Percentiles rank a stretch among this genome's conserved stretches.
These are phyloP conservation scores for Pythium rishiriense DNA, from an alignment of 352 stramenopile species.

Conservation along the genomic window DNA sequence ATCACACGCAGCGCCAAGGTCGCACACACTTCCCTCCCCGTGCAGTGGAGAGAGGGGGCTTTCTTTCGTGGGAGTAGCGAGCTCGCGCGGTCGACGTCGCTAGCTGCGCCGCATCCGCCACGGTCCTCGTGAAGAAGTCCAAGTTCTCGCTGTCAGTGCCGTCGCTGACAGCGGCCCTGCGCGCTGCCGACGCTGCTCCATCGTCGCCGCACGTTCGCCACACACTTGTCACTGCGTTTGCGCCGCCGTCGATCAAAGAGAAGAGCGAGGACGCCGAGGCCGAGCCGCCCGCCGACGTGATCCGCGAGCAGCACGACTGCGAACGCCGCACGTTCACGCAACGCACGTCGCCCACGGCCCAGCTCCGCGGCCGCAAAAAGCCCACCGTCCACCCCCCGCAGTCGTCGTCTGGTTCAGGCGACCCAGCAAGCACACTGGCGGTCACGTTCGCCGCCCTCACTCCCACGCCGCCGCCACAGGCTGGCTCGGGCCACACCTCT, in stretches of 20 bases:
- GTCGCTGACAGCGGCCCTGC: slow-evolving; percentile 15
- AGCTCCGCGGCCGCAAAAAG: slow-evolving; percentile 24
- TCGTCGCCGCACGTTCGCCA: background rate
- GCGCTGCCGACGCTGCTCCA: background rate
- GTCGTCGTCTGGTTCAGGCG: background rate
- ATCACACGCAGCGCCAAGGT: background rate
- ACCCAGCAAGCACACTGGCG: slow-evolving; percentile 16
- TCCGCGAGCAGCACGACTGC: slow-evolving; percentile 23
- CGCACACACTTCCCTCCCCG: background rate
- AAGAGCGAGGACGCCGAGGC: slow-evolving; percentile 26
- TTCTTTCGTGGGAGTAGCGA: background rate
- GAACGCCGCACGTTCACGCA: slow-evolving; percentile 21
- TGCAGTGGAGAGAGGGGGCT: background rate
- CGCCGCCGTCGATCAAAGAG: slow-evolving; percentile 11
- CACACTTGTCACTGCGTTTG: background rate
- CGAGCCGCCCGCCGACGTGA: slow-evolving; percentile 5
- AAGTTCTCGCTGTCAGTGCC: slow-evolving; percentile 32
- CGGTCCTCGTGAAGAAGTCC: slow-evolving; percentile 25
- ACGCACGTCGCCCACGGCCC: slow-evolving; percentile 25
- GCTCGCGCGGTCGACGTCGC: background rate
- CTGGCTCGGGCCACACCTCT: background rate
- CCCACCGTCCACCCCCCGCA: background rate
- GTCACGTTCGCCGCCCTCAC: slow-evolving; percentile 25
- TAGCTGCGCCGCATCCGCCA: background rate
- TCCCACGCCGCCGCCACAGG: slow-evolving; percentile 16